phyloP scores from a whole-genome alignment of 2,329 filamentous ascomycete genomes.

The Cladobotryum protrusum region DNA sequence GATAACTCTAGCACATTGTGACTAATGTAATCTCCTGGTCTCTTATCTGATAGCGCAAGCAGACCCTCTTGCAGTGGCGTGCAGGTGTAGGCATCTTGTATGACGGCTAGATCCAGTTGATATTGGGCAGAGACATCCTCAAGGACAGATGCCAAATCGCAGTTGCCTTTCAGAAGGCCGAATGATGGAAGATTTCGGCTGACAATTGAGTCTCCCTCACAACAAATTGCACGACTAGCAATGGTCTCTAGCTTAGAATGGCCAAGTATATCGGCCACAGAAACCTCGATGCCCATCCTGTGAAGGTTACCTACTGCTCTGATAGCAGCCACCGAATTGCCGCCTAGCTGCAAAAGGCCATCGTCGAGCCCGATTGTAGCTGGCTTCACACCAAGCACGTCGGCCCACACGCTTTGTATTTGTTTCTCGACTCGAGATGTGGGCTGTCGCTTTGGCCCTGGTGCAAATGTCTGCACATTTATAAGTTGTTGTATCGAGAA shows the following conservation, averaged over 20 bases:
- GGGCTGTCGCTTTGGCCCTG: conserved; percentile 3
- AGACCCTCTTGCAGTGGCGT: too few relatives aligned
- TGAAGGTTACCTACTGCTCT: conserved; percentile 26
- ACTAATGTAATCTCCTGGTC: too few relatives aligned
- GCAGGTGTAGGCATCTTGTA: too few relatives aligned
- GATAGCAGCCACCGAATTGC: conserved; percentile 44
- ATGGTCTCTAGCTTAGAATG: background rate
- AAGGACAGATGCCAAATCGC: too few relatives aligned
- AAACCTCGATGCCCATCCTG: conserved; percentile 1
- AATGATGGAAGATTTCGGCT: too few relatives aligned
- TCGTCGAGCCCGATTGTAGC: conserved; percentile 33
- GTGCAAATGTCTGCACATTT: background rate
- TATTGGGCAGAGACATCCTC: background rate
- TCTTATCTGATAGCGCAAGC: too few relatives aligned
- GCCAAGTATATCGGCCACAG: conserved; percentile 9
- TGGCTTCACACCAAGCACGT: conserved; percentile 26
- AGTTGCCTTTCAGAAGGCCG: too few relatives aligned
- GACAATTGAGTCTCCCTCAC: too few relatives aligned
- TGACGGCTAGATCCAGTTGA: background rate
- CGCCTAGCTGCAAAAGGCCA: conserved; percentile 44
- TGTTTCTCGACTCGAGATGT: conserved; percentile 12
- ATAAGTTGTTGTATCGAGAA: background rate
- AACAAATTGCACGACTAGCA: too few relatives aligned
- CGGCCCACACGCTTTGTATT: conserved; percentile 29
- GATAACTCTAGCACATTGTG: too few relatives aligned